Evolutionary conservation across 768 basidiomycete species (phyloP).

Genomic region (Amanita thiersii): DNA sequence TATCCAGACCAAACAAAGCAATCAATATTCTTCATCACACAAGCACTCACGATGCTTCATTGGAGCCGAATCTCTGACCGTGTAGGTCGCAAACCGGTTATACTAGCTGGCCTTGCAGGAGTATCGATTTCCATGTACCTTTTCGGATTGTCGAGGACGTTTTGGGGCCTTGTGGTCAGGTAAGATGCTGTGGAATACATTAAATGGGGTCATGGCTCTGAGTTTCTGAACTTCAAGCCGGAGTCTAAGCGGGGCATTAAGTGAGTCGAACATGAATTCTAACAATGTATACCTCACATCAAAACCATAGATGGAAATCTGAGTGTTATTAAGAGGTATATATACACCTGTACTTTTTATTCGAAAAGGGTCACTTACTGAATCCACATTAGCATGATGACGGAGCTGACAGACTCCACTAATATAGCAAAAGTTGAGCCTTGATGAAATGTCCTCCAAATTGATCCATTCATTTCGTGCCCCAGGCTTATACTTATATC

Average conservation of each 20-base stretch:
- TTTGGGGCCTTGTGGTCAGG: conserved; percentile 55
- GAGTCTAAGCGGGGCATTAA: conserved; percentile 62
- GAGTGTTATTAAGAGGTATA: conserved; percentile 58
- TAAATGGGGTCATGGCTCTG: background rate
- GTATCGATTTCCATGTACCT: conserved; percentile 62
- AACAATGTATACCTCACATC: background rate
- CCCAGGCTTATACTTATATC: conserved; percentile 61
- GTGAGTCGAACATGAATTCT: conserved; percentile 24
- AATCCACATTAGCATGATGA: conserved; percentile 43
- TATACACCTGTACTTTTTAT: background rate
- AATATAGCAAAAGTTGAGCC: conserved; percentile 62
- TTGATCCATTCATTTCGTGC: too few relatives aligned
- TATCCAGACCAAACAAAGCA: conserved; percentile 36
- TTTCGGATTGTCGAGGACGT: conserved; percentile 67
- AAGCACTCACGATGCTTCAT: conserved; percentile 64
- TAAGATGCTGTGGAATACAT: conserved; percentile 13
- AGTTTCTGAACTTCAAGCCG: conserved; percentile 33
- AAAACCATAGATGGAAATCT: conserved; percentile 41
- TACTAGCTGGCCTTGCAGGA: conserved; percentile 58
- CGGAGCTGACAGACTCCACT: conserved; percentile 64
- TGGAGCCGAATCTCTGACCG: conserved; percentile 71
- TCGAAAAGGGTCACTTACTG: background rate
- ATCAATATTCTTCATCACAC: conserved; percentile 70
- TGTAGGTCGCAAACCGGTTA: conserved; percentile 72
- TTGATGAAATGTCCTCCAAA: too few relatives aligned